Conservation (phyloP, 2,329 filamentous ascomycete species). For the Apiospora arundinis region DNA sequence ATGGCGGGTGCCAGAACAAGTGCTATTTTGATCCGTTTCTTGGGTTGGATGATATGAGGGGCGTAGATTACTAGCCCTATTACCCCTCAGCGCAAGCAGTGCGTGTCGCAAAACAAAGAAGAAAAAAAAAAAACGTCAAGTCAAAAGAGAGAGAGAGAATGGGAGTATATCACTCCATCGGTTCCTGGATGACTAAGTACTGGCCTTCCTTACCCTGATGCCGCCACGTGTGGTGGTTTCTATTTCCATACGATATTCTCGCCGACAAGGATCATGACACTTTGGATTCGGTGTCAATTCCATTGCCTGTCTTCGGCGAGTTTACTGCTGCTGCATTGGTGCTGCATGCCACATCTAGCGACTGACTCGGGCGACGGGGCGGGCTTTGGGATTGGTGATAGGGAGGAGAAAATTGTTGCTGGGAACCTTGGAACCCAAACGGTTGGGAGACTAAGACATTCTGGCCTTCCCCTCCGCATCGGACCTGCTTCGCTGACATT, state of each 20-base stretch:
- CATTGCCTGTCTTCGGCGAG: background rate
- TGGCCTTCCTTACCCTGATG: background rate
- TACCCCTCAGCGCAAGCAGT: background rate
- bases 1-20: background rate
- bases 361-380: slow-evolving; percentile 3
- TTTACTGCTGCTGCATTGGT: background rate
- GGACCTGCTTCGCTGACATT: background rate
- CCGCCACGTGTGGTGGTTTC: background rate
- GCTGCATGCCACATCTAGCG: background rate
- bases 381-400: slow-evolving; percentile 3
- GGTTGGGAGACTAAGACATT: slow-evolving; percentile 2
- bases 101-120: background rate
- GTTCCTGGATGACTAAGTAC: background rate
- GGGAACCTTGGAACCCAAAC: background rate
- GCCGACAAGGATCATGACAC: background rate
- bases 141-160: background rate
- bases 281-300: background rate
- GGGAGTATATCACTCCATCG: too few species aligned
- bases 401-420: background rate
- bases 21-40: background rate
- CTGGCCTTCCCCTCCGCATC: background rate
- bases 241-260: background rate
- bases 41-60: background rate
- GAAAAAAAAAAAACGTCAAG: background rate
- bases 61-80: too few species aligned